Conservation (phyloP, 257 asterid species). For the Ilex asprella region DNA sequence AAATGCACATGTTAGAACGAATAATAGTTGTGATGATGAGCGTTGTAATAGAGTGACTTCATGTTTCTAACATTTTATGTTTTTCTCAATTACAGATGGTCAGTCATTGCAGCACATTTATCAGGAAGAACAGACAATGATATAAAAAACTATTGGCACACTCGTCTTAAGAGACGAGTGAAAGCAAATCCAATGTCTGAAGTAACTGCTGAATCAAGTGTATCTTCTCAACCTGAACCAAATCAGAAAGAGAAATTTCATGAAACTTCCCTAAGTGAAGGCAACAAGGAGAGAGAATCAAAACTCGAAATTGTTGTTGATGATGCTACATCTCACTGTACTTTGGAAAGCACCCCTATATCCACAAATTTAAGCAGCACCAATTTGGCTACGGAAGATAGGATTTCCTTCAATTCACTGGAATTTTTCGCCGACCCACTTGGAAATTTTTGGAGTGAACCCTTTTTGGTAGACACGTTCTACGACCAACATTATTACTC, state of each 20-base stretch:
- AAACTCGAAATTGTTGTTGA: neutral
- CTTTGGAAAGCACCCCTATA: neutral
- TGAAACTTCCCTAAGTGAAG: too few species aligned
- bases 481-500: too few species aligned
- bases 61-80: too few species aligned
- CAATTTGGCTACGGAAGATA: neutral
- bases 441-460: conserved; percentile 16
- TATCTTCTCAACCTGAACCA: too few species aligned
- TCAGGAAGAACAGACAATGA: conserved; percentile 16
- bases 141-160: conserved; percentile 11
- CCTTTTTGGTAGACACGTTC: conserved; percentile 3
- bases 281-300: neutral
- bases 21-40: too few species aligned
- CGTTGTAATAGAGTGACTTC: too few species aligned
- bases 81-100: conserved; percentile 16
- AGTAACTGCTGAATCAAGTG: too few species aligned
- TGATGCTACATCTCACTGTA: neutral
- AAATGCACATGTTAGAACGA: too few species aligned
- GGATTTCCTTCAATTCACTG: neutral
- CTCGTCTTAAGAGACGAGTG: neutral
- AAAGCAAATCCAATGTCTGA: neutral
- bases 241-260: neutral
- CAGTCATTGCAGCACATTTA: conserved; percentile 17
- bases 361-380: neutral
- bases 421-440: conserved; percentile 5